Conservation (phyloP, 495 filamentous ascomycete genomes). For the Tetracladium setigerum region DNA sequence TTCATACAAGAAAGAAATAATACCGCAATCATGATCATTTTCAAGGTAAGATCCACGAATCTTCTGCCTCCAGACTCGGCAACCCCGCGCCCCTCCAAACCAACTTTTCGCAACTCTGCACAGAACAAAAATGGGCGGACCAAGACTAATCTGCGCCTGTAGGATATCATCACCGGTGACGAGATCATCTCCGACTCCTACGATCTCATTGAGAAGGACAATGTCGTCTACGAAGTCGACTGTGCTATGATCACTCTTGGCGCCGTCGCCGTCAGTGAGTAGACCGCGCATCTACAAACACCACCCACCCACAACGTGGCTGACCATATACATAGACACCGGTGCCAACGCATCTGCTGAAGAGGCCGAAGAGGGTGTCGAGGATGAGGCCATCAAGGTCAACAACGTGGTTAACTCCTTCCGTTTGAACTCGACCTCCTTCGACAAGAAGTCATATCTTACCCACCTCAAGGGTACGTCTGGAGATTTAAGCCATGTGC, state of each 20-base stretch:
- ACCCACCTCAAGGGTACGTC: slow-evolving; percentile 70
- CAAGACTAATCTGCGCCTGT: slow-evolving; percentile 6
- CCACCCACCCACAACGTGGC: not conserved
- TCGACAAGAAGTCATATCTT: slow-evolving; percentile 82
- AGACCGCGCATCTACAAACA: not conserved
- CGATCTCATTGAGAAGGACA: slow-evolving; percentile 66
- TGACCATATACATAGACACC: slow-evolving; percentile 49
- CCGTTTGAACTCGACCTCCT: slow-evolving; percentile 67
- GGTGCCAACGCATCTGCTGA: slow-evolving; percentile 97
- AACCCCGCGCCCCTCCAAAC: slow-evolving; percentile 12
- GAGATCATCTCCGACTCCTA: slow-evolving; percentile 96
- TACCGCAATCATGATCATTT: slow-evolving; percentile 67
- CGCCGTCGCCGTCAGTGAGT: slow-evolving; percentile 64
- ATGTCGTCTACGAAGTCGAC: slow-evolving; percentile 76
- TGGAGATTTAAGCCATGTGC: not conserved
- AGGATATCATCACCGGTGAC: slow-evolving; percentile 88
- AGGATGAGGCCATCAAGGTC: slow-evolving; percentile 66
- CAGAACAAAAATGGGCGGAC: slow-evolving; percentile 4
- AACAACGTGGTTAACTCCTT: slow-evolving; percentile 94
- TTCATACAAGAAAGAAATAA: not conserved
- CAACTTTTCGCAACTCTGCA: not conserved
- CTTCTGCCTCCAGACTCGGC: not conserved
- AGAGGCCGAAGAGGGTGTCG: slow-evolving; percentile 64
- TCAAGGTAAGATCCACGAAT: slow-evolving; percentile 51
- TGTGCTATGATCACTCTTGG: slow-evolving; percentile 79